These are phyloP conservation scores for Suhomyces panamericanus DNA, from an alignment of 1,139 yeast species.

Conservation along the genomic window DNA sequence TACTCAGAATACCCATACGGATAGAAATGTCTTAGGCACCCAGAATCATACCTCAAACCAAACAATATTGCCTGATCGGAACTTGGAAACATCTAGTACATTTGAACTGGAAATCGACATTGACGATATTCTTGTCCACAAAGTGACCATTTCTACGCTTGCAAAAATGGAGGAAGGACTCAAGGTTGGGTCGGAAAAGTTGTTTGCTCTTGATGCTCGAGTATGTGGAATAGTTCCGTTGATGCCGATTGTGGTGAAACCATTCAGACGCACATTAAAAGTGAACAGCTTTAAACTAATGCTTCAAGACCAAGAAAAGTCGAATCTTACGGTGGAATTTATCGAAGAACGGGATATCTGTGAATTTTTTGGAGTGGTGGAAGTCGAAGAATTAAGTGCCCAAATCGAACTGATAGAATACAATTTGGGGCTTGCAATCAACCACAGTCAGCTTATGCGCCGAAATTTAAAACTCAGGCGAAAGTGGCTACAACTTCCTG, in stretches of 20 bases:
- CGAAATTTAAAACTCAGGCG: constrained; percentile 4
- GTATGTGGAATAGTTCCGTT: constrained; percentile 22
- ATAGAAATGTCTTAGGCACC: too few species aligned
- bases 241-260: constrained; percentile 29
- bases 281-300: constrained; percentile 27
- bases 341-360: constrained; percentile 29
- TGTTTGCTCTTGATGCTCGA: constrained; percentile 23
- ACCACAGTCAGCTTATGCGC: not conserved
- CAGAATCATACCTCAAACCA: too few species aligned
- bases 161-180: constrained; percentile 7
- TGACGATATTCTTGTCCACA: constrained; percentile 19
- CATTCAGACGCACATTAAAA: constrained; percentile 32
- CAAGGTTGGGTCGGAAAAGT: constrained; percentile 15
- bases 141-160: constrained; percentile 14
- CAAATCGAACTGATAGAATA: constrained; percentile 3
- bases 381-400: constrained; percentile 28
- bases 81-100: not conserved
- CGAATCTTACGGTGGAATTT: constrained; percentile 26
- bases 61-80: not conserved
- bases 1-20: too few species aligned
- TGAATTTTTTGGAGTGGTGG: constrained; percentile 27
- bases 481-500: not conserved
- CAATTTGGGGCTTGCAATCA: constrained; percentile 1
- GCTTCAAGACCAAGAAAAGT: constrained; percentile 17
- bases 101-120: constrained; percentile 1